phyloP scores from a whole-genome alignment of 176 grass and related monocot genomes.

The Otatea glauca region DNA sequence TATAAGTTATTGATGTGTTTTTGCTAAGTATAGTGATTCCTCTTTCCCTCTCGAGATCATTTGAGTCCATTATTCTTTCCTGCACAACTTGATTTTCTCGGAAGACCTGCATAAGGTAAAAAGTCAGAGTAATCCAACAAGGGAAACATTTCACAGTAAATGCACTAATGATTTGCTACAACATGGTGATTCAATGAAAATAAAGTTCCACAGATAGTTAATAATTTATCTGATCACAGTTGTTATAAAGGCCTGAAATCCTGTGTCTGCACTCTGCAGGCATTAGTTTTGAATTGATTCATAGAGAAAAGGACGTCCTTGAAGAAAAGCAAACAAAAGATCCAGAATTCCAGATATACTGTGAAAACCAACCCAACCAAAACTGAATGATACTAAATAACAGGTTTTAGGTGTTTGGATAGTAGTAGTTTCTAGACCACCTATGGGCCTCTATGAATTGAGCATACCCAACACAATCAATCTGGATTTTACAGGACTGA shows the following conservation, averaged over 20 bases:
- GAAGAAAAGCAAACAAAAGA: conserved; percentile 27
- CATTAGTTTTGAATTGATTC: background rate
- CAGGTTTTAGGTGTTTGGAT: conserved; percentile 23
- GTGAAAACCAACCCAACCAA: background rate
- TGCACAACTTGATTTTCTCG: conserved; percentile 95
- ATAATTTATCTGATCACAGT: conserved; percentile 1
- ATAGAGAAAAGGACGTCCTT: background rate
- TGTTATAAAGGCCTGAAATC: conserved; percentile 41
- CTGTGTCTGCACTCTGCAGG: background rate
- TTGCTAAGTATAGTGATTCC: conserved; percentile 99
- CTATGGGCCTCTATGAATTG: background rate
- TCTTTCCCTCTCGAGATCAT: conserved; percentile 95
- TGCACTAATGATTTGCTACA: conserved; percentile 21
- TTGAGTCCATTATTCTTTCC: conserved; percentile 99
- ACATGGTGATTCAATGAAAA: conserved; percentile 29
- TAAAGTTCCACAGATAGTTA: conserved; percentile 28
- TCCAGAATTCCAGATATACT: background rate
- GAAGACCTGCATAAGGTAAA: conserved; percentile 72
- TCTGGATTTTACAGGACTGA: background rate
- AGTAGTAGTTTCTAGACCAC: background rate
- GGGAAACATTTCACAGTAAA: conserved; percentile 3
- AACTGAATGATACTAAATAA: background rate
- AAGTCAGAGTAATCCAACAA: conserved; percentile 32
- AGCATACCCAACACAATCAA: background rate
- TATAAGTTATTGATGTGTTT: conserved; percentile 98